Evolutionary conservation across 495 filamentous ascomycete species (phyloP).

Genomic region (Acidomyces sp.): DNA sequence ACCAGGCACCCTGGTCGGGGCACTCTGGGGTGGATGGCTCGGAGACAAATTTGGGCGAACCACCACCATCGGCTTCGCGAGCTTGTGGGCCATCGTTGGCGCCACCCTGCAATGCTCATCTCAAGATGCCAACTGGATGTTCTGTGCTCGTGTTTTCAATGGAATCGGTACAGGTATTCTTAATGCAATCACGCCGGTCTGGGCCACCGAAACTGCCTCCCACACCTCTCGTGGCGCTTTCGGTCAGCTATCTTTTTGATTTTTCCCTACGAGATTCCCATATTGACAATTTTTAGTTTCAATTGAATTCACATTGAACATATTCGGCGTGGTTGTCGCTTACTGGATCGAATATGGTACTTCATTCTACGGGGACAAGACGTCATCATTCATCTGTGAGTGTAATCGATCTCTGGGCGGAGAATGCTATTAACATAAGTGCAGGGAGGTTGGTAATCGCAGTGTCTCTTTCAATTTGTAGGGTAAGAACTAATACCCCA

Average conservation of each 20-base stretch:
- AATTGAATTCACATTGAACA: conserved; percentile 62
- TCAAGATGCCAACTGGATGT: conserved; percentile 60
- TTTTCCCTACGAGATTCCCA: too few relatives aligned
- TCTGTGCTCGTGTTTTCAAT: conserved; percentile 45
- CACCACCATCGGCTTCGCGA: conserved; percentile 43
- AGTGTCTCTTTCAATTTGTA: conserved; percentile 29
- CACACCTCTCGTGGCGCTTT: conserved; percentile 58
- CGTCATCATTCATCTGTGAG: conserved; percentile 17
- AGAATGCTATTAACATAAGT: too few relatives aligned
- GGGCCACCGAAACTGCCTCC: conserved; percentile 54
- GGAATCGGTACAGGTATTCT: conserved; percentile 62
- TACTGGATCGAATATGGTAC: conserved; percentile 52
- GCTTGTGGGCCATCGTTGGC: conserved; percentile 34
- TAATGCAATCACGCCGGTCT: conserved; percentile 59
- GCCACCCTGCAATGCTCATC: conserved; percentile 55
- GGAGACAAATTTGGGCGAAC: conserved; percentile 57
- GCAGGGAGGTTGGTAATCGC: too few relatives aligned
- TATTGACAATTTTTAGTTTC: too few relatives aligned
- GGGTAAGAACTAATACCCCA: background rate
- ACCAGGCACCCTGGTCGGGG: conserved; percentile 52
- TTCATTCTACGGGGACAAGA: conserved; percentile 16
- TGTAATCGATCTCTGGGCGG: too few relatives aligned
- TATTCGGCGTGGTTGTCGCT: conserved; percentile 58
- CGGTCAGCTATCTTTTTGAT: conserved; percentile 18
- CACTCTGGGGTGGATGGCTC: conserved; percentile 48